Conservation (phyloP, 2,329 filamentous ascomycete species). For the Cladobotryum mycophilum region DNA sequence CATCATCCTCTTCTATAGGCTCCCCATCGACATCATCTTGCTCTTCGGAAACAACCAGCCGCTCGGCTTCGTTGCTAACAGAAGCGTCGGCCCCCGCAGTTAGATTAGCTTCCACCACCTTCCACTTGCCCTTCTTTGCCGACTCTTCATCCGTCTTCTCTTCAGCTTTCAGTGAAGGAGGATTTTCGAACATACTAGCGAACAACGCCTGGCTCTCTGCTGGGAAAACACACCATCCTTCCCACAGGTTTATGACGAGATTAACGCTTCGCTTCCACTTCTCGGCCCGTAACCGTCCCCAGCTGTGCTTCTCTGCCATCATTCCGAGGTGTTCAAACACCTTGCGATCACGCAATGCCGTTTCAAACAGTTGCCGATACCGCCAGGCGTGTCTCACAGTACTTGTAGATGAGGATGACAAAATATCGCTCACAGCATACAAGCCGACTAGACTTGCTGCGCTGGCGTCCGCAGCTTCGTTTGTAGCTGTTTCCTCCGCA, state of each 20-base stretch:
- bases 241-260: slow-evolving; percentile 64
- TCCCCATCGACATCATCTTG: slow-evolving; percentile 45
- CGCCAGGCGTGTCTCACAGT: slow-evolving; percentile 81
- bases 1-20: slow-evolving; percentile 37
- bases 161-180: slow-evolving; percentile 40
- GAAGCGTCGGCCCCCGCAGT: not conserved
- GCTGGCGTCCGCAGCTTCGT: slow-evolving; percentile 55
- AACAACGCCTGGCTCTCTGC: slow-evolving; percentile 67
- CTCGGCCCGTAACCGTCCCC: slow-evolving; percentile 76
- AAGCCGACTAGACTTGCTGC: slow-evolving; percentile 71
- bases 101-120: slow-evolving; percentile 38
- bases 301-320: slow-evolving; percentile 64
- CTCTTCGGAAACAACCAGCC: slow-evolving; percentile 35
- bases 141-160: slow-evolving; percentile 24
- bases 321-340: slow-evolving; percentile 71
- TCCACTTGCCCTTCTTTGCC: slow-evolving; percentile 38
- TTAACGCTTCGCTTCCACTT: slow-evolving; percentile 77
- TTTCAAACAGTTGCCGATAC: slow-evolving; percentile 74
- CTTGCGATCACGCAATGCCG: slow-evolving; percentile 58
- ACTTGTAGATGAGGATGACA: slow-evolving; percentile 69
- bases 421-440: slow-evolving; percentile 71
- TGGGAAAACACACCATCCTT: slow-evolving; percentile 67
- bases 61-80: slow-evolving; percentile 25
- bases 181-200: slow-evolving; percentile 62
- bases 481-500: slow-evolving; percentile 33